Conservation (phyloP, 768 basidiomycete species). For the Lactarius psammicola region DNA sequence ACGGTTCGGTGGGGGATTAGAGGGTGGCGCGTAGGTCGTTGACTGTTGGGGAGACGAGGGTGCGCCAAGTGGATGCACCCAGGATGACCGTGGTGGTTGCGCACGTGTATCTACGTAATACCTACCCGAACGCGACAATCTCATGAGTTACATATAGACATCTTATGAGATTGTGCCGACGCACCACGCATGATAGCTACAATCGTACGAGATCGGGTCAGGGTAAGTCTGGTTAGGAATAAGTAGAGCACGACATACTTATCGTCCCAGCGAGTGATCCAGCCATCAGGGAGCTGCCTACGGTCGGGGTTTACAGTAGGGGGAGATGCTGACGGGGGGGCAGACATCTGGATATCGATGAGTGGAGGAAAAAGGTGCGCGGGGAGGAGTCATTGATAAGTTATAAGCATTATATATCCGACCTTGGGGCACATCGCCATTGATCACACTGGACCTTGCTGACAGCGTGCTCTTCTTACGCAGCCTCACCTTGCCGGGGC, state of each 20-base stretch:
- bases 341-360: conserved; percentile 47
- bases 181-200: conserved; percentile 66
- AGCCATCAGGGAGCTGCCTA: conserved; percentile 63
- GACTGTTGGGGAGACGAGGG: conserved; percentile 40
- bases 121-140: conserved; percentile 42
- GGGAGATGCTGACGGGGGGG: conserved; percentile 33
- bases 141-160: background rate
- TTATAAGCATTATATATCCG: conserved; percentile 26
- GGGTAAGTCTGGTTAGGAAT: conserved; percentile 30
- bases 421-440: conserved; percentile 14
- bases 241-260: conserved; percentile 49
- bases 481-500: conserved; percentile 24
- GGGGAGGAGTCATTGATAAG: conserved; percentile 21
- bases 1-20: conserved; percentile 47
- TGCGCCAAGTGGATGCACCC: conserved; percentile 68
- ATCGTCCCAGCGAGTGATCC: conserved; percentile 63
- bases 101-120: conserved; percentile 72
- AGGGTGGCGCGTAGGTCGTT: conserved; percentile 36
- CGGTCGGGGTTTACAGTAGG: conserved; percentile 49
- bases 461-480: conserved; percentile 20
- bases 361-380: conserved; percentile 20
- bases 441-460: conserved; percentile 23
- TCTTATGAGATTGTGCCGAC: conserved; percentile 27
- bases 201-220: conserved; percentile 28
- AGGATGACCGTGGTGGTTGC: conserved; percentile 61